Evolutionary conservation across 257 asterid species (phyloP).

Genomic region (Jasminum sambac): DNA sequence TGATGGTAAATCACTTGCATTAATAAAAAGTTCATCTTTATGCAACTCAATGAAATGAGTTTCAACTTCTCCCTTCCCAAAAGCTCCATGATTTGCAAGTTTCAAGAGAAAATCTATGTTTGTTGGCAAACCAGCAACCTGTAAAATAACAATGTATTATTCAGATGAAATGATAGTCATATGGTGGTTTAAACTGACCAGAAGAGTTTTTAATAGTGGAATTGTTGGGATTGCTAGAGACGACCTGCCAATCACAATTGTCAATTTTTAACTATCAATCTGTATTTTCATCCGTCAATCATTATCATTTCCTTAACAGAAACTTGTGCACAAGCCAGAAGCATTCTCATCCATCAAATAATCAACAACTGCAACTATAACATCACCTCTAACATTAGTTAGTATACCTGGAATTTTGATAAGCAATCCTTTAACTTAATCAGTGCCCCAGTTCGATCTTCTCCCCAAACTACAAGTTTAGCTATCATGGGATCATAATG

Average conservation of each 20-base stretch:
- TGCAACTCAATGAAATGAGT: slow-evolving; percentile 90
- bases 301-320: background rate
- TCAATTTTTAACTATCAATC: background rate
- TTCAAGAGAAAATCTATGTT: slow-evolving; percentile 83
- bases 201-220: slow-evolving; percentile 15
- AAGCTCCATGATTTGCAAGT: slow-evolving; percentile 78
- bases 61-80: slow-evolving; percentile 81
- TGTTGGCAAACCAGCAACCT: slow-evolving; percentile 99
- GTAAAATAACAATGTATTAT: slow-evolving; percentile 17
- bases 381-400: slow-evolving; percentile 1
- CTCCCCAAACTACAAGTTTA: slow-evolving; percentile 97
- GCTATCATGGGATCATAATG: slow-evolving; percentile 99
- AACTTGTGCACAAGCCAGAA: background rate
- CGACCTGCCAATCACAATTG: slow-evolving; percentile 2
- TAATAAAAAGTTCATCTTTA: slow-evolving; percentile 66
- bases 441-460: slow-evolving; percentile 76
- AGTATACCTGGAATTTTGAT: slow-evolving; percentile 80
- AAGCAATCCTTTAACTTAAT: slow-evolving; percentile 85
- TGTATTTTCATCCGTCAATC: background rate
- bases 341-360: slow-evolving; percentile 1
- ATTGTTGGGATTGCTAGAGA: slow-evolving; percentile 1
- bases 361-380: slow-evolving; percentile 7
- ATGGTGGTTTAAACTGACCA: slow-evolving; percentile 9
- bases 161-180: slow-evolving; percentile 26
- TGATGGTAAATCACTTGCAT: slow-evolving; percentile 43